Evolutionary conservation across 2,329 filamentous ascomycete genomes (phyloP), one percentile per base, ranked within the genome.

Genomic region (Pseudogymnoascus sp.): DNA sequence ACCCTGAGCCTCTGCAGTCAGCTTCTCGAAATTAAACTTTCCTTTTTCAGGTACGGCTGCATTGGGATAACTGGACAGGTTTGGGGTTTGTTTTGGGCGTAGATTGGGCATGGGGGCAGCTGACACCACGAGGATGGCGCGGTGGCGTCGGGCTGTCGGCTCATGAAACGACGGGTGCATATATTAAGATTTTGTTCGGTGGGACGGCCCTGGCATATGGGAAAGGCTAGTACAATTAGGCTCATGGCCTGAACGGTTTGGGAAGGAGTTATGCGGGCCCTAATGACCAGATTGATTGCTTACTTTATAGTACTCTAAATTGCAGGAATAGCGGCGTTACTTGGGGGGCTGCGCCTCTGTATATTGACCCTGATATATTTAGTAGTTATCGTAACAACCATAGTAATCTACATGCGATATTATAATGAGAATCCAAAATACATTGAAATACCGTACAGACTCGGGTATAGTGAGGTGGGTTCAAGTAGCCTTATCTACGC

Each of bases 191-290:
- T 52, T 52, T 18, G 23, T 52, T 12, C 45, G n/a, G 45, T 52
- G 45, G 45, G 45, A 52, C 45, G 45, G 45, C 45, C 45, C 45
- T 52, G 45, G 45, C 45, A 26, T 8, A 28, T 52, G 45, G 45
- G 45, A 52, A 30, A n/a, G 45, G 45, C 45, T 52, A 52, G 45
- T 52, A 52, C 45, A 52, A 52, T 52, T 52, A 52, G 45, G 45
- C 45, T 52, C 45, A 52, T 52, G 23, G 45, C n/a, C 45, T 52
- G 45, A 15, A 30, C 45, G 45, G 45, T 52, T 52, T 52, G 45
- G 45, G 45, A 52, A 52, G 26, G 45, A 23, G 45, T 52, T 52
- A 19, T 52, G 45, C 45, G 45, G 45, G 45, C 45, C 45, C 45
- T 30, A 52, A 52, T 52, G 45, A 52, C 45, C 45, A 19, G 45